Conservation (phyloP, 768 basidiomycete species). For the Lactarius quietus region DNA sequence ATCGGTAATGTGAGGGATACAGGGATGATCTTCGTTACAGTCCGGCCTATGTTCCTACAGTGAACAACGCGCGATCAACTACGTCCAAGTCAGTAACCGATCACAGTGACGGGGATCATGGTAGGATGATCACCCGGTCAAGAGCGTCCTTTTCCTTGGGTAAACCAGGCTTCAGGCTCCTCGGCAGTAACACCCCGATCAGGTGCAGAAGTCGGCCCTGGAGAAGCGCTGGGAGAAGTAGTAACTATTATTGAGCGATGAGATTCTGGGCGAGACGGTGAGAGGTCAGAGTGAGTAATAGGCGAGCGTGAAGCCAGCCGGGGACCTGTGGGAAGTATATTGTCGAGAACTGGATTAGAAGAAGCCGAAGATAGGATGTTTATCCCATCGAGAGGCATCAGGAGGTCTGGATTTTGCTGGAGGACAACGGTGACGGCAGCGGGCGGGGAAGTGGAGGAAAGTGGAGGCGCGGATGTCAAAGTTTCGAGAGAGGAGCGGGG, state of each 20-base stretch:
- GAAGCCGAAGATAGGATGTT: not conserved
- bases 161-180: no score
- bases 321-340: not conserved
- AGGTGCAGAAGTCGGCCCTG: not conserved
- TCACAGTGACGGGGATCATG: no score
- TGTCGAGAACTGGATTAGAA: not conserved
- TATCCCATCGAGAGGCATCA: no score
- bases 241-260: not conserved
- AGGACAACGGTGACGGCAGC: not conserved
- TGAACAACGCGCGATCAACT: no score
- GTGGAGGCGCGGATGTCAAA: not conserved
- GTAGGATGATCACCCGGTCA: no score
- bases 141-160: no score
- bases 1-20: no score
- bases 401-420: not conserved
- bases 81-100: no score
- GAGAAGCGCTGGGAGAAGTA: not conserved
- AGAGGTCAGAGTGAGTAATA: not conserved
- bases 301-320: not conserved
- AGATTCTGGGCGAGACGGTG: not conserved
- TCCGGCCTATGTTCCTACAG: no score
- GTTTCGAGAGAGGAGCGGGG: not conserved
- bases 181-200: not conserved
- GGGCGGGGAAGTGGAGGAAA: not conserved
- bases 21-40: no score